A percentile compares a stretch with the other conserved stretches of the same genome.
Conservation (phyloP, 106 monocot genomes). For the Narthecium ossifragum region DNA sequence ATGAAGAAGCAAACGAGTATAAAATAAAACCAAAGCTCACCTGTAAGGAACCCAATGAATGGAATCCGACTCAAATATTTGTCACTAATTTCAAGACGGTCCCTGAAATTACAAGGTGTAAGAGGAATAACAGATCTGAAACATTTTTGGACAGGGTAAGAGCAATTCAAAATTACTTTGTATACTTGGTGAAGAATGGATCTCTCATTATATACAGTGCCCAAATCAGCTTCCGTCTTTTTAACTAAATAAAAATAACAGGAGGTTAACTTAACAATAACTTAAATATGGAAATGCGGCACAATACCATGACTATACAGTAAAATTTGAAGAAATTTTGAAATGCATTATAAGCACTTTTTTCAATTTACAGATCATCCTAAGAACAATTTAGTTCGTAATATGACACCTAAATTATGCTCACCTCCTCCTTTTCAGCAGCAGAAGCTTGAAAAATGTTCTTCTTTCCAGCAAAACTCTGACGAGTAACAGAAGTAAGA, state of each 20-base stretch:
- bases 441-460: conserved; percentile 33
- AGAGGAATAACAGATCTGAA: background rate
- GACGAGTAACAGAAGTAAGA: conserved; percentile 45
- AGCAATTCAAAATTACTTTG: conserved; percentile 36
- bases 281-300: too few relatives aligned
- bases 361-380: too few relatives aligned
- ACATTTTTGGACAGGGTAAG: background rate
- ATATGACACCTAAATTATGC: conserved; percentile 6
- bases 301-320: too few relatives aligned
- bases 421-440: conserved; percentile 77
- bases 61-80: conserved; percentile 47
- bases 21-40: conserved; percentile 18
- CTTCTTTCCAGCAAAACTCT: conserved; percentile 12
- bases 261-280: background rate
- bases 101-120: conserved; percentile 39
- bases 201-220: conserved; percentile 91
- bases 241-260: conserved; percentile 35
- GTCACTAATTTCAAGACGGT: conserved; percentile 55
- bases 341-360: background rate
- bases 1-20: background rate
- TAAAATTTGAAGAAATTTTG: too few relatives aligned
- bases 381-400: too few relatives aligned
- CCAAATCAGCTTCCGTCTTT: conserved; percentile 74
- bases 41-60: conserved; percentile 68
- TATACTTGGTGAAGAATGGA: conserved; percentile 80